Conservation (phyloP, 192 early-diverging fungal species). For the Jimgerdemannia flammicorona region DNA sequence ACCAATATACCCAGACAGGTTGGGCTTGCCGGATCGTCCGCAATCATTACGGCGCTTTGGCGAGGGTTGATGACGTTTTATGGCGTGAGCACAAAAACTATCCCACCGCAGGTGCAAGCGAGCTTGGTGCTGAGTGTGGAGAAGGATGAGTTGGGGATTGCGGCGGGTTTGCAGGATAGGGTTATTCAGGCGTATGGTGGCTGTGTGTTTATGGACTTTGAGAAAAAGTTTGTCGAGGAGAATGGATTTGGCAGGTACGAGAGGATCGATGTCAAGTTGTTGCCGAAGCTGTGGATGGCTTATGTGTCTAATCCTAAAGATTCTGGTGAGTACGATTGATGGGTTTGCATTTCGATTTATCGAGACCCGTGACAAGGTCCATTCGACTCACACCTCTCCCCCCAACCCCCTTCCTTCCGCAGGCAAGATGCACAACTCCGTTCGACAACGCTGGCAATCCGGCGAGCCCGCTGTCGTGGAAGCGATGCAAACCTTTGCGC, state of each 20-base stretch:
- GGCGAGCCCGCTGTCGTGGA: slow-evolving; percentile 53
- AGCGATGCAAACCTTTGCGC: slow-evolving; percentile 50
- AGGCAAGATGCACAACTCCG: slow-evolving; percentile 47
- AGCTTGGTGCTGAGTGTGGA: slow-evolving; percentile 53
- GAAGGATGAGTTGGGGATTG: slow-evolving; percentile 49
- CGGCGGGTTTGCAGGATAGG: slow-evolving; percentile 60
- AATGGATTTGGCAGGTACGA: slow-evolving; percentile 49
- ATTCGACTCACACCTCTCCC: too few relatives aligned
- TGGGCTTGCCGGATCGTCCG: slow-evolving; percentile 47
- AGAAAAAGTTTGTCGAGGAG: slow-evolving; percentile 36
- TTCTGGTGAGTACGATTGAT: slow-evolving; percentile 25
- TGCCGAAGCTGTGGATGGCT: slow-evolving; percentile 46
- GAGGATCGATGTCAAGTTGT: slow-evolving; percentile 20
- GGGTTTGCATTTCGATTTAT: neutral
- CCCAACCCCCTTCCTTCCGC: too few relatives aligned
- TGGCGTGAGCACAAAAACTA: slow-evolving; percentile 21
- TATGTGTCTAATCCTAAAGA: slow-evolving; percentile 54
- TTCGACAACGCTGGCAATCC: slow-evolving; percentile 40
- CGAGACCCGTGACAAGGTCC: too few relatives aligned
- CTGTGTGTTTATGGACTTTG: slow-evolving; percentile 63
- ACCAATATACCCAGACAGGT: slow-evolving; percentile 64
- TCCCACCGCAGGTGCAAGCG: slow-evolving; percentile 47
- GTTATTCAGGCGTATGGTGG: slow-evolving; percentile 63
- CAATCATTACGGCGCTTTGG: slow-evolving; percentile 54
- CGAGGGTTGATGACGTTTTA: slow-evolving; percentile 41